phyloP scores from a whole-genome alignment of 2,329 filamentous ascomycete species.

The Bisporella sp. region DNA sequence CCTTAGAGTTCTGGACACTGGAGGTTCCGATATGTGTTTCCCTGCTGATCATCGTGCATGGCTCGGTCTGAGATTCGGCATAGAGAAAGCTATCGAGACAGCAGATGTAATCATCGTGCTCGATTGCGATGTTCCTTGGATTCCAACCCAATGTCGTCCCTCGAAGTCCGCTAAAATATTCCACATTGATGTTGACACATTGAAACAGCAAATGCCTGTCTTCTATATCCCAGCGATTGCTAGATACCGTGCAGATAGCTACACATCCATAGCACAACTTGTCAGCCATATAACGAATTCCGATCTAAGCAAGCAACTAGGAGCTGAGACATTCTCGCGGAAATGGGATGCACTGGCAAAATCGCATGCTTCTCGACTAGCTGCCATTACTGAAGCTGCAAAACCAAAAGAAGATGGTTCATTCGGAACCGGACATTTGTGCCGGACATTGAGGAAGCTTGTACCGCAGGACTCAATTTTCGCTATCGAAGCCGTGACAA shows the following conservation, averaged over 20 bases:
- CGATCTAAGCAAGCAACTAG: conserved; percentile 34
- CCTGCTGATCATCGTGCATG: conserved; percentile 62
- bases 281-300: conserved; percentile 50
- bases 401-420: conserved; percentile 54
- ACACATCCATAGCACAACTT: conserved; percentile 62
- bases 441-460: conserved; percentile 42
- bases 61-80: conserved; percentile 66
- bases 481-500: conserved; percentile 72
- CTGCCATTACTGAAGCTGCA: conserved; percentile 48
- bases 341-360: conserved; percentile 49
- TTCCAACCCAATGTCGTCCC: conserved; percentile 65
- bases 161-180: conserved; percentile 46
- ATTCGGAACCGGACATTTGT: conserved; percentile 40
- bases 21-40: conserved; percentile 77
- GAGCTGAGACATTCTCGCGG: conserved; percentile 15
- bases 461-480: conserved; percentile 64
- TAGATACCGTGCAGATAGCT: conserved; percentile 60
- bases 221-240: conserved; percentile 62
- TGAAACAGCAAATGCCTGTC: conserved; percentile 63
- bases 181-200: conserved; percentile 58
- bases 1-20: conserved; percentile 66
- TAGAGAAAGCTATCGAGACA: conserved; percentile 63
- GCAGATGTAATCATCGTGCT: conserved; percentile 82
- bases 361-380: conserved; percentile 51
- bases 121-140: conserved; percentile 87